Percentiles rank a stretch among this genome's conserved stretches.
Evolutionary conservation across 352 stramenopile species (phyloP).

Genomic region (Pythium aristosporum): DNA sequence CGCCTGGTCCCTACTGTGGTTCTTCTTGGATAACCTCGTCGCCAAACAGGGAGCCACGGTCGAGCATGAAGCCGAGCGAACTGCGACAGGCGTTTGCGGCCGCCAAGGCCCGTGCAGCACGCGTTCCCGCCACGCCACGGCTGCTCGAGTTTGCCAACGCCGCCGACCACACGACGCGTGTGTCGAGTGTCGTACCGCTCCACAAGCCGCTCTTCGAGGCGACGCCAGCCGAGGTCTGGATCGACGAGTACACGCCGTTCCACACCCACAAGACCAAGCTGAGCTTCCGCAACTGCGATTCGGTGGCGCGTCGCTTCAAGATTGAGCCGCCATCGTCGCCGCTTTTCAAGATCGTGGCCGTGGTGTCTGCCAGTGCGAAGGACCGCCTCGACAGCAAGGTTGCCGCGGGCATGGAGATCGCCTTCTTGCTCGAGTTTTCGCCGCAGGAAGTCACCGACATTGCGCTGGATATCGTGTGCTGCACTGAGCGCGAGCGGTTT

Average conservation of each 20-base stretch:
- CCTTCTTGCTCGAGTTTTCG: constrained; percentile 89
- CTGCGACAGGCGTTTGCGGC: constrained; percentile 55
- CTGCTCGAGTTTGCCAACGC: constrained; percentile 73
- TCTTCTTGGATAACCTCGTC: neutral
- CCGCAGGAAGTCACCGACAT: constrained; percentile 91
- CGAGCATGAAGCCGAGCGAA: constrained; percentile 62
- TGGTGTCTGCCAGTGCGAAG: constrained; percentile 19
- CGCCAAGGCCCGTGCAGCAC: constrained; percentile 48
- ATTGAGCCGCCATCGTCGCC: constrained; percentile 83
- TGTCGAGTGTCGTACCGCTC: constrained; percentile 71
- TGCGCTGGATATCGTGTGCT: constrained; percentile 88
- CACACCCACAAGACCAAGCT: constrained; percentile 77
- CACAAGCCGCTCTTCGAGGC: constrained; percentile 89
- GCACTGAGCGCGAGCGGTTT: constrained; percentile 95
- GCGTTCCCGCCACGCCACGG: constrained; percentile 30
- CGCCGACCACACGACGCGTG: constrained; percentile 64
- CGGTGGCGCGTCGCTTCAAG: constrained; percentile 88
- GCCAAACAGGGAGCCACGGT: constrained; percentile 1
- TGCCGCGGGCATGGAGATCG: constrained; percentile 93
- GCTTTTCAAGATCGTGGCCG: constrained; percentile 80
- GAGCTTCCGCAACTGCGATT: constrained; percentile 91
- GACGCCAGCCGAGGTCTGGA: constrained; percentile 80
- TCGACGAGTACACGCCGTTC: constrained; percentile 93
- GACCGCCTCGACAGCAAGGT: constrained; percentile 73
- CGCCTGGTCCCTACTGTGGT: neutral